phyloP scores from a whole-genome alignment of 2,329 filamentous ascomycete species.

The Cladorrhinum sp. region DNA sequence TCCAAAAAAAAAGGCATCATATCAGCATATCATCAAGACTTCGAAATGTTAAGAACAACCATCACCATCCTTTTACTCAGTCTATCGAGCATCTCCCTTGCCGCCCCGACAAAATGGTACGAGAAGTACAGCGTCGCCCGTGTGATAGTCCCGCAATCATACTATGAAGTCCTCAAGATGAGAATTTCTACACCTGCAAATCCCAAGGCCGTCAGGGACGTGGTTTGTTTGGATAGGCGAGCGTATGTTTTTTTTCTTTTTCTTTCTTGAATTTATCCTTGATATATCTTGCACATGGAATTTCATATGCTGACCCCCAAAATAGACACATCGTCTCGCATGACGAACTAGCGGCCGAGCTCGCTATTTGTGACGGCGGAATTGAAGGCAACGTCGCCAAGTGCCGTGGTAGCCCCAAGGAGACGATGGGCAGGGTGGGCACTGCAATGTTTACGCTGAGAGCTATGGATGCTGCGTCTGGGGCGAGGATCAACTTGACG shows the following conservation, averaged over 20 bases:
- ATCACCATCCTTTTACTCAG: conserved; percentile 27
- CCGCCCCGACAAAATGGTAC: conserved; percentile 33
- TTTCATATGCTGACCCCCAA: not conserved
- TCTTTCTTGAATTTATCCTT: too few species aligned
- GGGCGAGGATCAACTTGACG: conserved; percentile 50
- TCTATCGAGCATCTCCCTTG: conserved; percentile 31
- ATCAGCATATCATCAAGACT: not conserved
- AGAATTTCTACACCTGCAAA: conserved; percentile 38
- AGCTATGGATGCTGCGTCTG: conserved; percentile 36
- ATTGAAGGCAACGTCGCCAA: conserved; percentile 42
- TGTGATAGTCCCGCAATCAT: conserved; percentile 40
- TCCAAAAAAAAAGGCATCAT: too few species aligned
- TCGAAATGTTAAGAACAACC: conserved; percentile 30
- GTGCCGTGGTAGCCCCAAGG: conserved; percentile 44
- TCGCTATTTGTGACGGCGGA: conserved; percentile 58
- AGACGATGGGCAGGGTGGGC: conserved; percentile 45
- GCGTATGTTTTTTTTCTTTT: conserved; percentile 33
- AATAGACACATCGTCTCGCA: conserved; percentile 45
- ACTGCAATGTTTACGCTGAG: conserved; percentile 48
- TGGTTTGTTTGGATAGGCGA: conserved; percentile 41
- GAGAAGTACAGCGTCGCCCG: conserved; percentile 31
- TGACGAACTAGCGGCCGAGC: conserved; percentile 58
- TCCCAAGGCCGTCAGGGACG: conserved; percentile 39
- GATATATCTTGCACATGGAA: not conserved
- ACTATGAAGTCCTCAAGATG: conserved; percentile 44